Base-by-base conservation (phyloP, 306 rosid genomes). In the Trifolium repens region DNA sequence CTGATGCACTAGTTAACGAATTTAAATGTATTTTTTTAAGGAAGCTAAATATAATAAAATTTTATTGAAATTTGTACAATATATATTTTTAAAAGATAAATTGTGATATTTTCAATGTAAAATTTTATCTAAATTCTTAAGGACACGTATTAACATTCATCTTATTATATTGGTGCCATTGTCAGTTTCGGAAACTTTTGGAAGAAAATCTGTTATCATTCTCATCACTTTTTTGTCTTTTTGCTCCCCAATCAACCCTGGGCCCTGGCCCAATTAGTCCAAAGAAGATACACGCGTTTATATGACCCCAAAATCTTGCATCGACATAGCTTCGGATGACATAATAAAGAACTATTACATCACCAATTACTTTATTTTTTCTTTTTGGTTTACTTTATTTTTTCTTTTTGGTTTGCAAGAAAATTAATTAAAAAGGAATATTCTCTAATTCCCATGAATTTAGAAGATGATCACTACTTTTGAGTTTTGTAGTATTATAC, bases 301-400 rank as follows among this genome's bases (percentile, higher is more conserved):
- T 11, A 43, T 43, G 15, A 43, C 6, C 4, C 68, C 59, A 60
- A 8, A 62, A 44, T 57, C n/a, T n/a, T 70, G 79, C 88, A 62
- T 63, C 59, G 76, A 63, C 80, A 76, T 71, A 13, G 76, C 84
- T 79, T 50, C 80, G 59, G 16, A 43, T 3, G n/a, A 11, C 16
- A 16, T 52, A 49, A 58, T 49, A 49, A 49, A 37, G 60, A 26
- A 53, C 10, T 66, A 50, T 74, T 64, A 19, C 53, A 14, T 78
- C 35, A 8, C 4, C 0, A 37, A 74, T 77, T 15, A 5, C 34
- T 30, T 44, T 43, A 43, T 58, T 60, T 9, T 60, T 61, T 63
- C 35, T 12, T 9, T 17, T 17, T 17, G 19, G 19, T 17, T n/a
- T 7, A 5, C 34, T 30, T 44, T 43, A 43, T 58, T 60, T 9